Base-by-base conservation (phyloP, 768 basidiomycete species). In the Tulasnella sp. region DNA sequence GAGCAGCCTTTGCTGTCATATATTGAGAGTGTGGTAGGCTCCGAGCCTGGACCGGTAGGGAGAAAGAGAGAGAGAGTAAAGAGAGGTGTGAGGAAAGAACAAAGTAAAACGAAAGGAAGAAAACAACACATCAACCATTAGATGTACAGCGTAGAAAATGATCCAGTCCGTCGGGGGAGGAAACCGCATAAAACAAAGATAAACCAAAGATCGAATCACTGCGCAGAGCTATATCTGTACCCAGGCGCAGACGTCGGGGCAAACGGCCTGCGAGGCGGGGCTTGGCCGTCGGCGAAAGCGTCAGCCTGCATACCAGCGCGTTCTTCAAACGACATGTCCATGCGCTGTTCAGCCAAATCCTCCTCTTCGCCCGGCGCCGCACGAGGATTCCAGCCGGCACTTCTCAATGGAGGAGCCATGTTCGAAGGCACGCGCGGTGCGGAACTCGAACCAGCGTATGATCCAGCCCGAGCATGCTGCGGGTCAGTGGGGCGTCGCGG, bases 251-350 rank as follows among this genome's bases (percentile, higher is more conserved):
- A 69, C 11, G 64, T 69, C 64, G 64, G 64, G 20, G 74, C 74
- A 75, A 75, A 75, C 40, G 74, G 74, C 24, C 74, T 42, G 40
- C 46, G 40, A 14, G 74, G 74, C n/a, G 74, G 24, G 20, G 74
- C 46, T 42, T 75, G 74, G 14, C 74, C 41, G 37, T 78, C 77
- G 9, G 31, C 54, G n/a, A 78, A 78, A 9, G 77, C 77, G 40
- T 78, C 77, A 28, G 74, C 37, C 24, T 48, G 24, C 64, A 64
- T 60, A 9, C 8, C 34, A 9, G 77, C 40, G 0, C 60, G 31
- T 14, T 64, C 34, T n/a, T 78, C 77, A 64, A 78, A 78, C 77
- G 77, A 78, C 40, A 58, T 0, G 18, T 58, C 54, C 48, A 46
- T 44, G 28, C 46, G 41, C 76, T 76, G 76, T n/a, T 76, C 76